These are phyloP conservation scores for Chenopodium berlandieri DNA, from an alignment of 148 eudicot genomes.

Conservation along the genomic window DNA sequence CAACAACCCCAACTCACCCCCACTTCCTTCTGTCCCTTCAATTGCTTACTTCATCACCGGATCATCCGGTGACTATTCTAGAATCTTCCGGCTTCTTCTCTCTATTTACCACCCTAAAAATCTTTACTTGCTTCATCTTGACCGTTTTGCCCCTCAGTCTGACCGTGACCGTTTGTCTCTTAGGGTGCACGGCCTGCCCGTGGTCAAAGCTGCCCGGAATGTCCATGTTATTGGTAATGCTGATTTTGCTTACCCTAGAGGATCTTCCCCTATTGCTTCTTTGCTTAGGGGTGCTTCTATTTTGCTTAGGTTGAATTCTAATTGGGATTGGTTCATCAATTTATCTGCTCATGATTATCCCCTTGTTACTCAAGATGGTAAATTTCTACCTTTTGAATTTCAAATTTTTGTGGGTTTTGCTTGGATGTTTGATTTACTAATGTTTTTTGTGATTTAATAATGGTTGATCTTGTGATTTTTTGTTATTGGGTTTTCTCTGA, in stretches of 20 bases:
- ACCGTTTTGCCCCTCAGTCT: slow-evolving; percentile 39
- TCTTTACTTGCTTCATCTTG: slow-evolving; percentile 65
- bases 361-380: slow-evolving; percentile 90
- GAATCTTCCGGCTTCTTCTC: slow-evolving; percentile 55
- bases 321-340: slow-evolving; percentile 90
- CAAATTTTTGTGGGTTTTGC: slow-evolving; percentile 12
- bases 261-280: slow-evolving; percentile 54
- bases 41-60: slow-evolving; percentile 77
- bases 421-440: not conserved
- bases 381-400: not conserved
- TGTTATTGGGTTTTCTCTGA: slow-evolving; percentile 20
- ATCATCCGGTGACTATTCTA: slow-evolving; percentile 43
- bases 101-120: slow-evolving; percentile 77
- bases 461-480: slow-evolving; percentile 1
- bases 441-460: not conserved
- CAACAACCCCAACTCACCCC: slow-evolving; percentile 24
- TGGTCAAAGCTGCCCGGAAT: slow-evolving; percentile 65
- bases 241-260: slow-evolving; percentile 49
- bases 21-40: slow-evolving; percentile 42
- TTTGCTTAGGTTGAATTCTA: slow-evolving; percentile 41
- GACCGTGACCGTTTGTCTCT: too few relatives aligned
- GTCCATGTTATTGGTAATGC: slow-evolving; percentile 72
- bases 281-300: slow-evolving; percentile 68
- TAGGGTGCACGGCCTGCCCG: slow-evolving; percentile 38
- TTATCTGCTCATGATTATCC: slow-evolving; percentile 76